Evolutionary conservation across 108 stramenopile genomes (phyloP), one percentile per base, ranked within the genome.

Genomic region (Skeletonema tropicum): DNA sequence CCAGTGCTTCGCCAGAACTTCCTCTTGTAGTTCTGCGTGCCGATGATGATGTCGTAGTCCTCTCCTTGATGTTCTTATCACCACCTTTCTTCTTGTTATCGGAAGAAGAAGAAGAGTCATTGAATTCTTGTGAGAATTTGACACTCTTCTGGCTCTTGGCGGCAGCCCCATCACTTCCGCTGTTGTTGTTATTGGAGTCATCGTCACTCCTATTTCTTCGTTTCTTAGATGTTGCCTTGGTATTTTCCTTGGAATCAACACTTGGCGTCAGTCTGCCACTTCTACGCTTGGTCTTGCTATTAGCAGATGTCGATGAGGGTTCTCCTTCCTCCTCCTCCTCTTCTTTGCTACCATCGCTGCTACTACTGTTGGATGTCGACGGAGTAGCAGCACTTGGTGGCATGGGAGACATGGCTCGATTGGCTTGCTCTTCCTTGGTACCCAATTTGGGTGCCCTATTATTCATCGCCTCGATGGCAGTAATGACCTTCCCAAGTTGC

Each of bases 91-190:
- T 49, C 62, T 68, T 76, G 25, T 21, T 68, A 31, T 67, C 58
- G 60, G 66, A 14, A 26, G 35, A 9, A 41, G 35, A 9, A 41
- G 26, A 29, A 29, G 70, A 26, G 12, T 59, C 30, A 64, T 83
- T 46, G 10, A 55, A 71, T n/a, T 84, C 80, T 62, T 85, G 74
- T 66, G 82, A 79, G 45, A 70, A 71, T 13, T 82, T 88, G 52
- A 64, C 68, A 15, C 21, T 82, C 59, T 78, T 73, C 64, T 67
- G 46, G n/a, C 32, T 35, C 48, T 78, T 71, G 31, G 60, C 66
- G 19, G 60, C 66, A 65, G 57, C 21, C 32, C 58, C 41, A 10
- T 73, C 63, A 29, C 46, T 73, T 13, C 62, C 72, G 57, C 61
- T 73, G 36, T 55, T 64, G 36, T 55, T 64, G 25, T 65, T 26